Base-by-base conservation (phyloP, 495 filamentous ascomycete genomes). In the Penicillium silybi region DNA sequence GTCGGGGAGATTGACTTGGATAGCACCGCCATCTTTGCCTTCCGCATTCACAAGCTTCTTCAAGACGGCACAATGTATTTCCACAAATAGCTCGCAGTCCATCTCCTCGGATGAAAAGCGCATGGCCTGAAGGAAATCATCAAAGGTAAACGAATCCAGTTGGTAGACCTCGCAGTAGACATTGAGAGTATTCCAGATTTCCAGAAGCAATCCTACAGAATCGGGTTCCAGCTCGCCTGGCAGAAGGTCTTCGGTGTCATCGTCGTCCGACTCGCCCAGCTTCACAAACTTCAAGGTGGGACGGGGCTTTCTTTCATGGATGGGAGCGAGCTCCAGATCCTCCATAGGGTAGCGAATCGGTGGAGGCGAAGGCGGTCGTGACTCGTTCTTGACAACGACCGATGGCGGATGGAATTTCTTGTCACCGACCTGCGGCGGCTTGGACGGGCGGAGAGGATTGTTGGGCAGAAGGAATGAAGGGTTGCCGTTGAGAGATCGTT, bases 81-180 rank as follows among this genome's bases (percentile, higher is more conserved):
- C 93, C 22, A 86, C 84, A 57, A 96, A 88, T 0, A 98, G 76
- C 63, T 97, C 85, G 46, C 95, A 96, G 20, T 90, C 85, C 2
- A 84, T 74, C 25, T 90, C 88, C 9, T 87, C 81, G 0, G 84
- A 89, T 0, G 84, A 80, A 48, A 93, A 86, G 43, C 85, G 79
- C 77, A 98, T 83, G 4, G 92, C 87, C 61, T 97, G 89, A 17
- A 96, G 70, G 61, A 89, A 97, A 69, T 98, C 95, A 63, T 98
- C 93, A 59, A 98, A 92, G 0, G 92, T 97, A 62, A 97, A 98
- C 0, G 92, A 97, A 65, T 98, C 93, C 19, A 98, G 77, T 56
- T 88, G 82, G 59, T 90, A 95, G 9, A 96, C 85, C 62, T 96
- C 88, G 59, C 90, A 95, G 62, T 95, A 96, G 27, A 97, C 92